Base-by-base conservation (phyloP, 805 yeast genomes). In the Ogataea corticis region DNA sequence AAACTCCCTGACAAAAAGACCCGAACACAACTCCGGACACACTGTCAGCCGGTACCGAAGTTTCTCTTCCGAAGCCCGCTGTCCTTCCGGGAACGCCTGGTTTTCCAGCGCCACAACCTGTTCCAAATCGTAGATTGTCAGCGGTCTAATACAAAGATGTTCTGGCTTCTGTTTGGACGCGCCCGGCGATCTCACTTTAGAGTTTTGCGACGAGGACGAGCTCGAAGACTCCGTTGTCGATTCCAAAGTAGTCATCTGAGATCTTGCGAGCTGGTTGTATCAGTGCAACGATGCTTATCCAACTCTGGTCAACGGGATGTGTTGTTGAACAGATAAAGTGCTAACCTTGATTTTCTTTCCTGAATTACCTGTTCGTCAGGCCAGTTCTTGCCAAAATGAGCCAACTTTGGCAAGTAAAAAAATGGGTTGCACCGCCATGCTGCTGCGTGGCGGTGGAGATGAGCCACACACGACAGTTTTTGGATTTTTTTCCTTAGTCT, bases 21-120 rank as follows among this genome's bases (percentile, higher is more conserved):
- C 98, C 5, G 91, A 80, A 53, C 94, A 82, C 46, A 92, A 76
- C 64, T 92, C 99, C 9, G 98, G 98, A 63, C 97, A 91, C 3
- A 71, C 80, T 1, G 75, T 75, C 51, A 92, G 72, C 56, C 97
- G 76, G 70, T 87, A 92, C 52, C 68, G 69, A 44, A 81, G 65
- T 52, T 77, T 82, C 41, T 82, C 88, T n/a, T 58, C 59, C 11
- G 87, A 63, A 35, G 87, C 83, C 46, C 95, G 74, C 68, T 89
- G 96, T 12, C 66, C 61, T 29, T 78, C 80, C 2, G 86, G 80
- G 66, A 91, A 89, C 6, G 95, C 89, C 38, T 66, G 62, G 5
- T 64, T 62, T 63, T 92, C 98, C 33, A 91, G 72, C 12, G 62
- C 76, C 14, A 69, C 57, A 28, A 83, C 82, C 57, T 80, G 81